Conservation (phyloP, 352 stramenopile genomes). For the Phytophthora agathidicida region DNA sequence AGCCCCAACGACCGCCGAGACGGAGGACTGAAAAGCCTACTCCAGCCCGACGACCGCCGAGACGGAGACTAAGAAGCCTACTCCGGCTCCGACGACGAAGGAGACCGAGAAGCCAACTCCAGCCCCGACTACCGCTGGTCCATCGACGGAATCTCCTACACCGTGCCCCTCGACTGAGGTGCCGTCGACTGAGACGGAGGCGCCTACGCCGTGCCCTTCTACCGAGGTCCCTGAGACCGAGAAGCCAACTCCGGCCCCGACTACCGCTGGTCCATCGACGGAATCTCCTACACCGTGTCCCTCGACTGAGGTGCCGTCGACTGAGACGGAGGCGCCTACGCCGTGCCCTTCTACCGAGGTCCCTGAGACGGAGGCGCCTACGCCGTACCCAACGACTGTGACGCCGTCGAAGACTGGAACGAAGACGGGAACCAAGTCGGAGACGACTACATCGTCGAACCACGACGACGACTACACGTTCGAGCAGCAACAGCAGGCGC, state of each 20-base stretch:
- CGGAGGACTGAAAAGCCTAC: constrained; percentile 2
- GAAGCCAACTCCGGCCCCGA: constrained; percentile 14
- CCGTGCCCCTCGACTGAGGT: constrained; percentile 18
- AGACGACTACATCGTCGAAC: constrained; percentile 22
- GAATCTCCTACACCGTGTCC: constrained; percentile 14
- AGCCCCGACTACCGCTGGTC: constrained; percentile 23
- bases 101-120: constrained; percentile 18
- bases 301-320: constrained; percentile 7
- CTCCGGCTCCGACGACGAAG: not conserved
- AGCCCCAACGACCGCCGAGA: not conserved
- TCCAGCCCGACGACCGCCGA: constrained; percentile 3
- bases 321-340: constrained; percentile 10
- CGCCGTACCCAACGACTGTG: constrained; percentile 22
- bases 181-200: constrained; percentile 4
- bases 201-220: constrained; percentile 16
- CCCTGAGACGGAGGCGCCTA: constrained; percentile 4
- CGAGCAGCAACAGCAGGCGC: constrained; percentile 18
- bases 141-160: constrained; percentile 16
- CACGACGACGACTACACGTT: constrained; percentile 21
- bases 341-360: constrained; percentile 20
- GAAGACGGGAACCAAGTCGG: constrained; percentile 11
- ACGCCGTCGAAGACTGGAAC: constrained; percentile 3
- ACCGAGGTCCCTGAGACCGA: constrained; percentile 5
- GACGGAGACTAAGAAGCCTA: not conserved
- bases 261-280: constrained; percentile 1